phyloP scores from a whole-genome alignment of 345 rosid genomes.

The Triadica sebifera region DNA sequence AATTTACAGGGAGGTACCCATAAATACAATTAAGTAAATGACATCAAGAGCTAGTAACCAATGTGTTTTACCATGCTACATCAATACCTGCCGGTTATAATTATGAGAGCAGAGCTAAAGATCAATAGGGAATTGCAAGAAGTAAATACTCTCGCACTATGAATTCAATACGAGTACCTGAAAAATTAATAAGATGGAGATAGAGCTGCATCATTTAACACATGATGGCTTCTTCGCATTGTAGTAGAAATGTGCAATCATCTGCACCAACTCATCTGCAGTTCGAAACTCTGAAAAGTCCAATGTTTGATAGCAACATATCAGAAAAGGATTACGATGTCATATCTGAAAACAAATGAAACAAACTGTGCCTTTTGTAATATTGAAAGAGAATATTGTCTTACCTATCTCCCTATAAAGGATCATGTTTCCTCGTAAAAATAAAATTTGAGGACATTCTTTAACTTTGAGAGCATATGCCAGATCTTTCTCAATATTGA shows the following conservation, averaged over 20 bases:
- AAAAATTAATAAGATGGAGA: constrained; percentile 27
- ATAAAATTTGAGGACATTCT: constrained; percentile 75
- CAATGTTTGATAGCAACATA: constrained; percentile 10
- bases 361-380: neutral
- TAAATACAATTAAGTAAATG: neutral
- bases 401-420: constrained; percentile 81
- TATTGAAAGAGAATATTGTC: constrained; percentile 6
- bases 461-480: constrained; percentile 93
- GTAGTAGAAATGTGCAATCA: constrained; percentile 89
- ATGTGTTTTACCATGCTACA: neutral
- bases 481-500: constrained; percentile 83
- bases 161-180: neutral
- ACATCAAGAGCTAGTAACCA: neutral
- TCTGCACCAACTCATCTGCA: constrained; percentile 74
- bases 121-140: neutral
- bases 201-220: constrained; percentile 41
- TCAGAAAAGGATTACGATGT: neutral
- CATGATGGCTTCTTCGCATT: constrained; percentile 86
- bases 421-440: constrained; percentile 67
- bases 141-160: neutral
- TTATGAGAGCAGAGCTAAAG: neutral
- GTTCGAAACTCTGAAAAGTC: constrained; percentile 62
- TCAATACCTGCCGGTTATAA: neutral
- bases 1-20: too few species aligned
- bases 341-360: neutral